A percentile compares a stretch with the other conserved stretches of the same genome.
Conservation (phyloP, 2,329 filamentous ascomycete genomes). For the Torrubiella hemipterigena region DNA sequence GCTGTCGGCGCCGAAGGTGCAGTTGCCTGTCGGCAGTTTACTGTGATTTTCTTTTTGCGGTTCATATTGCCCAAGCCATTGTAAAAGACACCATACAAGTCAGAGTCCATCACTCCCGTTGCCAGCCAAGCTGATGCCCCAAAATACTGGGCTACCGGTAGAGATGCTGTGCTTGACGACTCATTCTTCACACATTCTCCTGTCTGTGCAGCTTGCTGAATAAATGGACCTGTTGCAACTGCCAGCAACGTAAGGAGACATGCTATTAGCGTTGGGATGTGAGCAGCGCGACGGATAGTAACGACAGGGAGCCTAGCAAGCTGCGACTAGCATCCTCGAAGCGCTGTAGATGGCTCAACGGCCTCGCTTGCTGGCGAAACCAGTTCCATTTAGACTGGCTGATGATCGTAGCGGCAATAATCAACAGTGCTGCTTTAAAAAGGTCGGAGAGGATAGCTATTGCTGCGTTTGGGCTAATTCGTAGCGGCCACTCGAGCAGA, state of each 20-base stretch:
- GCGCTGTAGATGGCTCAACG: neutral
- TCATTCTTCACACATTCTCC: too few relatives aligned
- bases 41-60: too few relatives aligned
- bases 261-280: neutral
- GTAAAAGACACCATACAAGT: too few relatives aligned
- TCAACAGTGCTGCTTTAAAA: neutral
- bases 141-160: too few relatives aligned
- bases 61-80: too few relatives aligned
- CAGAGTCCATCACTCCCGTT: too few relatives aligned
- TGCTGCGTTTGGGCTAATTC: neutral
- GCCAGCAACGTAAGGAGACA: neutral
- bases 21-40: too few relatives aligned
- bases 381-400: neutral
- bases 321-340: neutral
- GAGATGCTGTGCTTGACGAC: too few relatives aligned
- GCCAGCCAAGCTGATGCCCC: too few relatives aligned
- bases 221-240: neutral
- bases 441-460: neutral
- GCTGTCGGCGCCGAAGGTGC: too few relatives aligned
- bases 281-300: neutral
- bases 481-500: neutral
- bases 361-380: neutral
- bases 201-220: neutral
- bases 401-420: neutral
- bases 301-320: neutral